Percentiles rank a stretch among this genome's conserved stretches.
Evolutionary conservation across 768 basidiomycete genomes (phyloP).

Genomic region (Russula foetens): DNA sequence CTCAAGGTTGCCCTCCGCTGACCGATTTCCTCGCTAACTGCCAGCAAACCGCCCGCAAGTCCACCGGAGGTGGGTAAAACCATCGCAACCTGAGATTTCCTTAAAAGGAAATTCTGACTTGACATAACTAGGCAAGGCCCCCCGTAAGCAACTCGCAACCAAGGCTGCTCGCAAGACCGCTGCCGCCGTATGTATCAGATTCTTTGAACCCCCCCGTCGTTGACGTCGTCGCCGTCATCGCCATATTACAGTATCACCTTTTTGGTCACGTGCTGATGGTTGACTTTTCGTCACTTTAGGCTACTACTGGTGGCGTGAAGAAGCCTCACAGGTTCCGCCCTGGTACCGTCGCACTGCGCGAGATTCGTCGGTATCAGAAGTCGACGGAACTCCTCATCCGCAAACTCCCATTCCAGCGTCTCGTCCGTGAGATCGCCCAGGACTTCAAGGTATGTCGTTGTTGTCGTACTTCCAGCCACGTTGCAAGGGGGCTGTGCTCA

Average conservation of each 20-base stretch:
- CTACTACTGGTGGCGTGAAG: constrained; percentile 96
- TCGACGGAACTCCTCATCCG: constrained; percentile 98
- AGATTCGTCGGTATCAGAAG: constrained; percentile 97
- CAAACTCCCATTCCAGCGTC: constrained; percentile 98
- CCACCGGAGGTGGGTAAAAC: constrained; percentile 77
- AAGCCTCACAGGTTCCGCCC: constrained; percentile 98
- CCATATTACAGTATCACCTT: neutral
- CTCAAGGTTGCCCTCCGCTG: neutral
- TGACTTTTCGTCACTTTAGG: constrained; percentile 28
- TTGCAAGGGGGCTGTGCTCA: neutral
- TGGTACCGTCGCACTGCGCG: constrained; percentile 98
- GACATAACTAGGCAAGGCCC: constrained; percentile 60
- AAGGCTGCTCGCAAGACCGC: constrained; percentile 92
- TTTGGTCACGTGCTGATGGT: constrained; percentile 16
- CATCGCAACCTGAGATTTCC: constrained; percentile 26
- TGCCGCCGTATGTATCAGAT: constrained; percentile 44
- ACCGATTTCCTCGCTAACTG: constrained; percentile 23
- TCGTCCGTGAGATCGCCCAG: constrained; percentile 95
- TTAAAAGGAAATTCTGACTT: constrained; percentile 23
- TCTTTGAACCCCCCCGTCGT: neutral
- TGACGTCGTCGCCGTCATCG: constrained; percentile 19
- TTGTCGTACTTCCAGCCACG: neutral
- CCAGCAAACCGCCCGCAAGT: constrained; percentile 98
- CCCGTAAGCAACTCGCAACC: constrained; percentile 91
- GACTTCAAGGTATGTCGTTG: constrained; percentile 72